Base-by-base conservation (phyloP, 2,329 filamentous ascomycete genomes). In the Cadophora malorum region DNA sequence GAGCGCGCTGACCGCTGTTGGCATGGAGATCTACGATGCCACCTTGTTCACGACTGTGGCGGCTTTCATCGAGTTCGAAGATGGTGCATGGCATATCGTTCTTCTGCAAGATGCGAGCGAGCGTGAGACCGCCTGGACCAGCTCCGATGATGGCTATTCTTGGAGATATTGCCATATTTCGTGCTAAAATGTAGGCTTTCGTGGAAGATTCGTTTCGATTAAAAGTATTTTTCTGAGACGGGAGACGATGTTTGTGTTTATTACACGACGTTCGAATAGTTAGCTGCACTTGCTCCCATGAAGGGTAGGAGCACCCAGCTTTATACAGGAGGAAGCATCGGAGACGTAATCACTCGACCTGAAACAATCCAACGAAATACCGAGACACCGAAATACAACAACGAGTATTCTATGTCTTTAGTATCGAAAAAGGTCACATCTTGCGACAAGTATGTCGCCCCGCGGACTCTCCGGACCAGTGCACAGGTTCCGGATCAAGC, bases 11-110 rank as follows among this genome's bases (percentile, higher is more conserved):
- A 0, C 78, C 78, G 0, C 70, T 67, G 25, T 74, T 59, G 3
- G 73, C 71, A 55, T 79, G 78, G 64, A 87, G 83, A 62, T 85
- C 85, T 5, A 87, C 76, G 31, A 84, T 84, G 1, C 84, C 85
- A 2, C 72, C 72, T 68, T 72, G 70, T 12, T 63, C 68, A 12
- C 70, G 70, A 45, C 59, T 60, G 31, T 55, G 45, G 33, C 64
- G 67, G 12, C 58, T 52, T 3, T 31, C n/a, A 21, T 79, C 76
- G 4, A 75, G 74, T 67, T 80, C 78, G 55, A 76, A 80, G 19
- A 80, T 59, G 9, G 67, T 72, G 56, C 63, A 73, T 7, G 68
- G 33, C 38, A 78, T 77, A 19, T 69, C 68, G 55, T 76, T 73
- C 35, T 67, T 70, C 60, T 72, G 70, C 7, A 73, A 64, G 14